These are phyloP conservation scores for Naganishia sp. DNA, from an alignment of 1,284 basidiomycete genomes.

Conservation along the genomic window DNA sequence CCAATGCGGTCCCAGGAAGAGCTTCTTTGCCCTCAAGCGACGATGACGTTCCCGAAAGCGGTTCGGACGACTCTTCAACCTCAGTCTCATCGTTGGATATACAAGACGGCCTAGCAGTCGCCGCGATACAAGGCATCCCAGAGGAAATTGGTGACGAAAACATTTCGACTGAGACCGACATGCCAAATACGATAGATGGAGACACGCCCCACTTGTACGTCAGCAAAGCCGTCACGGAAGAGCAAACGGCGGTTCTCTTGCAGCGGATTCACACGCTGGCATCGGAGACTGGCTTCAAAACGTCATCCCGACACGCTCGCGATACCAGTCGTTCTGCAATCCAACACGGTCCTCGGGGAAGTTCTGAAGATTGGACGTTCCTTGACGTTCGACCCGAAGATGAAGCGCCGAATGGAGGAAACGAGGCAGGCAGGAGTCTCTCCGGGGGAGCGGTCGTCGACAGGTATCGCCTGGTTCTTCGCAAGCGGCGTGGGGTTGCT, in stretches of 20 bases:
- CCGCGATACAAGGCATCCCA: neutral
- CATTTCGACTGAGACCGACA: neutral
- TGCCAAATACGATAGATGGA: neutral
- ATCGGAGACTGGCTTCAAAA: constrained; percentile 9
- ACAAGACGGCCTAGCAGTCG: neutral
- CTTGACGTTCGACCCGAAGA: constrained; percentile 58
- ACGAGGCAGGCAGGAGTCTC: constrained; percentile 9
- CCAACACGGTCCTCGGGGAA: constrained; percentile 59
- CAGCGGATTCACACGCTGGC: constrained; percentile 28
- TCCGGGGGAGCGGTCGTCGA: constrained; percentile 35
- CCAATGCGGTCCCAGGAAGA: no score
- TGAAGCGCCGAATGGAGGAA: constrained; percentile 29
- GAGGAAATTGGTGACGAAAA: constrained; percentile 2
- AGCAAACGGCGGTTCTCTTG: constrained; percentile 9
- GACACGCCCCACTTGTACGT: neutral
- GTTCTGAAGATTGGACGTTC: constrained; percentile 84
- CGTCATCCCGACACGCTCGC: constrained; percentile 26
- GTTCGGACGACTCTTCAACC: neutral
- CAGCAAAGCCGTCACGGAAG: neutral
- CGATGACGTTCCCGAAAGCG: no score
- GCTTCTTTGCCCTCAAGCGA: no score
- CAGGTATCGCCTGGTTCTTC: constrained; percentile 31
- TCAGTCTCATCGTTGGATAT: constrained; percentile 2
- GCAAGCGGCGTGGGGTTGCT: constrained; percentile 25
- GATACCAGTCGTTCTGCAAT: constrained; percentile 14